A percentile compares a stretch with the other conserved stretches of the same genome.
These are phyloP conservation scores for Daldinia concentrica DNA, from an alignment of 495 filamentous ascomycete genomes.

Conservation along the genomic window DNA sequence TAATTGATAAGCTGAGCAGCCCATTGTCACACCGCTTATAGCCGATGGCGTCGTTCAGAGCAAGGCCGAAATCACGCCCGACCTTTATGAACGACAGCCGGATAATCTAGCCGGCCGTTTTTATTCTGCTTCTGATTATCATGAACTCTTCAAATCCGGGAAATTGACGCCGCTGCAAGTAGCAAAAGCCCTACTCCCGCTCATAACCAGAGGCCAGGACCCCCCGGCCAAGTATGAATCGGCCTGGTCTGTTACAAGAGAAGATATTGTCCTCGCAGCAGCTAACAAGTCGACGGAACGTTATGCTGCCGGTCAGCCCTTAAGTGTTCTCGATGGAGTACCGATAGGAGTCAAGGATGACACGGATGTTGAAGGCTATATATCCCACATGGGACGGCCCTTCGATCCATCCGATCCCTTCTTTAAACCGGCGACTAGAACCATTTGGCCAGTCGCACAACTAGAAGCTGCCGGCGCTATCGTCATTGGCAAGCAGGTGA, in stretches of 20 bases:
- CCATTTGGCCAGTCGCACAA: conserved; percentile 77
- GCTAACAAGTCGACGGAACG: conserved; percentile 76
- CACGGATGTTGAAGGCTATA: conserved; percentile 76
- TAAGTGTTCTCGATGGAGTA: conserved; percentile 81
- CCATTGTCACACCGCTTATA: conserved; percentile 78
- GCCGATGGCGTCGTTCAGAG: conserved; percentile 39
- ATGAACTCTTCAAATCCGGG: conserved; percentile 73
- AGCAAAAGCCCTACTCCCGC: conserved; percentile 71
- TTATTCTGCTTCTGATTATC: conserved; percentile 79
- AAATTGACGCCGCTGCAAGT: conserved; percentile 76
- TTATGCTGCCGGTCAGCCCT: conserved; percentile 69
- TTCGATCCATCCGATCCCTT: conserved; percentile 50
- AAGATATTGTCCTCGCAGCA: conserved; percentile 68
- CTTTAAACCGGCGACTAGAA: conserved; percentile 46
- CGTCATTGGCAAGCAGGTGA: conserved; percentile 84
- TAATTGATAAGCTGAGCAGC: conserved; percentile 49
- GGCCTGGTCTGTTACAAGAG: conserved; percentile 69
- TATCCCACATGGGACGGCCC: conserved; percentile 65
- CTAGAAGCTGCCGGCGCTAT: conserved; percentile 82
- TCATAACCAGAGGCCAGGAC: conserved; percentile 68
- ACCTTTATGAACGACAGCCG: conserved; percentile 47
- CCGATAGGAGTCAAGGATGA: conserved; percentile 92
- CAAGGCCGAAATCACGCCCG: conserved; percentile 48
- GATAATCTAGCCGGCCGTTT: conserved; percentile 59
- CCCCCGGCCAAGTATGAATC: conserved; percentile 67